Percentiles rank a stretch among this genome's conserved stretches.
Conservation (phyloP, 2,329 filamentous ascomycete genomes). For the Zasmidium citrigriseum region DNA sequence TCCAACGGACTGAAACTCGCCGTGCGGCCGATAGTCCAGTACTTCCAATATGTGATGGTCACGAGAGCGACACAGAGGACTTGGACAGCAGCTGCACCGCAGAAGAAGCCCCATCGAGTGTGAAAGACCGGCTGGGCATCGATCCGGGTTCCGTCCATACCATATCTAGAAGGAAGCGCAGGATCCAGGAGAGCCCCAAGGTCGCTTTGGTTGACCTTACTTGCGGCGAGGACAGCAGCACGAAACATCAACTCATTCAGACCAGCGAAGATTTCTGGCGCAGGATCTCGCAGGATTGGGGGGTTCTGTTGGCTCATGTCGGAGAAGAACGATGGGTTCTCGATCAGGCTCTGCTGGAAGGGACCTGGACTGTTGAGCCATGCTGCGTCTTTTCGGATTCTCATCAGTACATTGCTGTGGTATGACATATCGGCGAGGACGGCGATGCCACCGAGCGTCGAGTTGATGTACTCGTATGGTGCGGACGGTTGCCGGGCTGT, state of each 20-base stretch:
- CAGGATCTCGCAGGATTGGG: neutral
- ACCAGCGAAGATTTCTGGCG: neutral
- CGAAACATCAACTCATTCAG: conserved; percentile 10
- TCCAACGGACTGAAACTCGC: conserved; percentile 36
- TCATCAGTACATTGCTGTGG: neutral
- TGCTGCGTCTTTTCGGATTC: neutral
- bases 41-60: conserved; percentile 18
- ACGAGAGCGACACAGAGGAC: conserved; percentile 1
- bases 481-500: too few relatives aligned
- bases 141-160: neutral
- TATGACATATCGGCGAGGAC: neutral
- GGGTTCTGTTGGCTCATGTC: neutral
- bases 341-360: neutral
- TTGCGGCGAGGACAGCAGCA: conserved; percentile 5
- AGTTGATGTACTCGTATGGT: neutral
- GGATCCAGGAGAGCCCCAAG: neutral
- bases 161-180: neutral
- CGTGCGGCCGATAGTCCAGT: conserved; percentile 33
- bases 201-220: neutral
- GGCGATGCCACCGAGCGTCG: neutral
- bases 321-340: neutral
- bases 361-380: neutral
- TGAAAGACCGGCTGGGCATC: neutral
- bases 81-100: neutral
- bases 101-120: conserved; percentile 1